Evolutionary conservation across 1,284 basidiomycete species (phyloP), one percentile per base, ranked within the genome.

Genomic region (Kwoniella shivajii): DNA sequence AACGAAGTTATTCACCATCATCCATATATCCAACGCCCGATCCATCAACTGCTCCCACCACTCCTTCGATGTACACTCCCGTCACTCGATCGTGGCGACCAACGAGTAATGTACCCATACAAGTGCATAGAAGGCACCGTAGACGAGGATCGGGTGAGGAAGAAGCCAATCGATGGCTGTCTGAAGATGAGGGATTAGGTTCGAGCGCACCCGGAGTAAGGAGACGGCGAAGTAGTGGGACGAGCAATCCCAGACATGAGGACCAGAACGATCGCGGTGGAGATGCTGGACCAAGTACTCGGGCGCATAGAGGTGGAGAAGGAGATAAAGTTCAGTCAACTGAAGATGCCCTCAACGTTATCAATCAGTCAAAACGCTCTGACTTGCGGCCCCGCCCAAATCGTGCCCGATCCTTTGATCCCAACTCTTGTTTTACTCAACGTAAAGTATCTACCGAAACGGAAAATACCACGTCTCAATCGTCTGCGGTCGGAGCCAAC

Each of bases 181-280:
- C 68, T 6, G 72, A 74, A 45, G 72, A 73, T 41, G 73, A 74
- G 48, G 72, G 73, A 1, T 38, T 56, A 6, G 66, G 55, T 47
- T 54, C 52, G 52, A 45, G 36, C 16, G 10, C 43, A 16, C 22
- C 30, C 18, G 7, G 53, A 44, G 13, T 42, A 44, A 22, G 50
- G 43, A 46, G 47, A 57, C 37, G 60, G 56, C 33, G 60, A 43
- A 39, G 36, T 54, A 20, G 34, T 55, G 46, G 49, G 50, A 29
- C 47, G 57, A 36, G 26, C 56, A 39, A 20, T 30, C 20, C 27
- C 11, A 20, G 52, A 41, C 53, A 54, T 18, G 54, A 44, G 9
- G 56, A 42, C 38, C 45, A 29, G 13, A 30, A 30, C n/a, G 39
- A 38, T 37, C 16, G n/a, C 18, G 42, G 20, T 31, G 56, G 50